These are phyloP conservation scores for Phyllosticta capitalensis DNA, from an alignment of 2,329 filamentous ascomycete species.

Conservation along the genomic window DNA sequence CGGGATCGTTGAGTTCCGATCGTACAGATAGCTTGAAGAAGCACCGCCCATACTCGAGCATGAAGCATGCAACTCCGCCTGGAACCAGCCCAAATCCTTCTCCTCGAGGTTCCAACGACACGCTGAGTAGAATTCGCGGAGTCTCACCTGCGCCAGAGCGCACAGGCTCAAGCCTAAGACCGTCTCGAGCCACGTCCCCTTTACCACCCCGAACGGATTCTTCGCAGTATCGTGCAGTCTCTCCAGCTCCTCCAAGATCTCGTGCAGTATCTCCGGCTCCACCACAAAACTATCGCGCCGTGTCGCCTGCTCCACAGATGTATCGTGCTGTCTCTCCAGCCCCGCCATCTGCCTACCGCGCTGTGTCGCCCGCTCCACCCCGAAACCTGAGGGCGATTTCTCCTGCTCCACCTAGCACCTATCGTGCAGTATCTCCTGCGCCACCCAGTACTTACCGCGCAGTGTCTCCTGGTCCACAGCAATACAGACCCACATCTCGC, in stretches of 20 bases:
- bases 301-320: conserved; percentile 8
- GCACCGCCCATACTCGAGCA: conserved; percentile 41
- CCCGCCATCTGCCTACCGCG: conserved; percentile 28
- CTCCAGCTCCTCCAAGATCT: conserved; percentile 29
- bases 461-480: conserved; percentile 19
- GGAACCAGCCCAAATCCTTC: conserved; percentile 23
- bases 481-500: conserved; percentile 18
- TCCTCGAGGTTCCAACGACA: conserved; percentile 6
- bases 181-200: conserved; percentile 13
- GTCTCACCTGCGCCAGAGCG: conserved; percentile 5
- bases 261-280: conserved; percentile 18
- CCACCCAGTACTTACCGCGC: conserved; percentile 15
- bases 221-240: conserved; percentile 20
- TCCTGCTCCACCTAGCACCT: conserved; percentile 13
- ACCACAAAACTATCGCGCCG: conserved; percentile 7
- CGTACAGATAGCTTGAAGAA: conserved; percentile 25
- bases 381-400: conserved; percentile 17
- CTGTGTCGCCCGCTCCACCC: conserved; percentile 21
- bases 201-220: conserved; percentile 12
- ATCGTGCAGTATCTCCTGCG: not conserved
- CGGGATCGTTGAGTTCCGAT: conserved; percentile 12
- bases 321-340: conserved; percentile 16
- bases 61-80: conserved; percentile 34
- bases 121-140: not conserved
- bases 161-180: not conserved